These are phyloP conservation scores for Alternaria atra DNA, from an alignment of 2,329 filamentous ascomycete genomes.

Conservation along the genomic window DNA sequence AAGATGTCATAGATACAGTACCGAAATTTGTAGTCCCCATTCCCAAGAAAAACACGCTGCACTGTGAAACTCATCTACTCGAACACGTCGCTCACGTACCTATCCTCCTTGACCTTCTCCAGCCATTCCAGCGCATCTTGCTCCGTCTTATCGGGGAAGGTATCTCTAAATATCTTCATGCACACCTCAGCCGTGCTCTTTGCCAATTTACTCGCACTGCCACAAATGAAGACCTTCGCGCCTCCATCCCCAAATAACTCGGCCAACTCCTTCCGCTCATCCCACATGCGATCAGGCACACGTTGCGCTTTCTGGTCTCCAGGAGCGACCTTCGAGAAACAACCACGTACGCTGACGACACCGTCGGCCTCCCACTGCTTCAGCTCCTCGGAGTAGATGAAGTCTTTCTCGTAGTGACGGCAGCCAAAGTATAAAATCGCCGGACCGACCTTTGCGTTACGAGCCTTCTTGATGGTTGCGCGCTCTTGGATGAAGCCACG, in stretches of 20 bases:
- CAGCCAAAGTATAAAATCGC: constrained; percentile 71
- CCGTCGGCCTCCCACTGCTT: constrained; percentile 35
- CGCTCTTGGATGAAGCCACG: constrained; percentile 47
- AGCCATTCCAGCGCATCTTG: constrained; percentile 9
- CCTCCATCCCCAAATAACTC: constrained; percentile 53
- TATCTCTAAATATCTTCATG: constrained; percentile 27
- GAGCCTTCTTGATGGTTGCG: constrained; percentile 27
- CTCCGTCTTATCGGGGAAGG: constrained; percentile 9
- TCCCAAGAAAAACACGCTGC: not conserved
- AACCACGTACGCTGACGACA: constrained; percentile 13
- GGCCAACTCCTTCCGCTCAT: constrained; percentile 55
- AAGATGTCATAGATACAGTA: not conserved
- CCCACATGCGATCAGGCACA: constrained; percentile 60
- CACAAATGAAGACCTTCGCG: constrained; percentile 70
- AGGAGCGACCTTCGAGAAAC: constrained; percentile 70
- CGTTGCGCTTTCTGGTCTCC: constrained; percentile 63
- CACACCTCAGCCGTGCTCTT: constrained; percentile 47
- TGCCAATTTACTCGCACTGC: constrained; percentile 59
- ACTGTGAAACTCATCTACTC: not conserved
- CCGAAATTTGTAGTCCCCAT: not conserved
- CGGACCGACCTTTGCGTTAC: constrained; percentile 58
- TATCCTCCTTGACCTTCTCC: constrained; percentile 11
- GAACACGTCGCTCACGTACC: constrained; percentile 17
- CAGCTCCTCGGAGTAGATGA: constrained; percentile 67
- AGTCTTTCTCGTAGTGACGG: constrained; percentile 62